phyloP scores from a whole-genome alignment of 73 alveolate species.

The Paramecium biaurelia region DNA sequence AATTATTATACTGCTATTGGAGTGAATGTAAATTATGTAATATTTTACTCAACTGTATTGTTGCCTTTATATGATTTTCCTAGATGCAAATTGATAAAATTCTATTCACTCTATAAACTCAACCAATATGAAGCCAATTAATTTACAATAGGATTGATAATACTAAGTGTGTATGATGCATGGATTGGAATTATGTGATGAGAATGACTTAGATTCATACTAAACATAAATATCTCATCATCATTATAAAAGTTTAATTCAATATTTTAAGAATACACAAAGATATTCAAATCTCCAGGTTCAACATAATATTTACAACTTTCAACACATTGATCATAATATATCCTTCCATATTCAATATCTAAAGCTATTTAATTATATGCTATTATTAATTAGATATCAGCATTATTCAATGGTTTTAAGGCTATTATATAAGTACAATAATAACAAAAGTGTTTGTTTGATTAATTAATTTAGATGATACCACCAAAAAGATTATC shows the following conservation, averaged over 20 bases:
- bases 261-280: not conserved
- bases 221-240: not conserved
- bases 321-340: not conserved
- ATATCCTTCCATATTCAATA: not conserved
- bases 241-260: not conserved
- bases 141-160: not conserved
- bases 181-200: not conserved
- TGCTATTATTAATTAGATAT: not conserved
- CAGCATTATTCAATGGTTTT: not conserved
- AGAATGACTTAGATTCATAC: not conserved
- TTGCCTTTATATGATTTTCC: not conserved
- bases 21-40: not conserved
- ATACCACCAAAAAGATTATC: conserved; percentile 4
- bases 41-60: not conserved
- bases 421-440: conserved; percentile 30
- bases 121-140: not conserved
- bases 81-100: not conserved
- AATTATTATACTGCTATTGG: not conserved
- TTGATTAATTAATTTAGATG: not conserved
- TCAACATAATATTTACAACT: not conserved
- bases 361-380: not conserved
- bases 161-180: not conserved
- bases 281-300: not conserved
- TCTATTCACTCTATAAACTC: not conserved
- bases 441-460: not conserved